These are phyloP conservation scores for Cadophora gregata DNA, from an alignment of 2,329 filamentous ascomycete species.

Conservation along the genomic window DNA sequence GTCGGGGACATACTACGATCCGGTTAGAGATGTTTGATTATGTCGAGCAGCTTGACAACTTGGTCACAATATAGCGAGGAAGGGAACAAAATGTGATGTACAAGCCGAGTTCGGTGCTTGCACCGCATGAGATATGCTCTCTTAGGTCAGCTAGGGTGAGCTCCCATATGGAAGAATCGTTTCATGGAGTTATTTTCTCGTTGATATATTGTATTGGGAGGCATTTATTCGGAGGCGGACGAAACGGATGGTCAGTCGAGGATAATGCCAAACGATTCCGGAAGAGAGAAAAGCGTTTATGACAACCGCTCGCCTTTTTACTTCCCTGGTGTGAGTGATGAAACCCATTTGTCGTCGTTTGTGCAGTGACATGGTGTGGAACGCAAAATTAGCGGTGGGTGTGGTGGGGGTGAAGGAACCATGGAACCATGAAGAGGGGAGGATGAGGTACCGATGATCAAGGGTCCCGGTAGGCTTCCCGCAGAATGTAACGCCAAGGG, in stretches of 20 bases:
- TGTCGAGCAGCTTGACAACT: background rate
- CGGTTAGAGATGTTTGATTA: constrained; percentile 26
- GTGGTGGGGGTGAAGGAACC: background rate
- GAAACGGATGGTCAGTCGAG: background rate
- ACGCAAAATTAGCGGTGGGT: background rate
- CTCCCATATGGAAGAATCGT: background rate
- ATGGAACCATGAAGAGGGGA: background rate
- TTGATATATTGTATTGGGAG: background rate
- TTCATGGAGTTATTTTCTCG: background rate
- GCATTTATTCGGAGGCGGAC: background rate
- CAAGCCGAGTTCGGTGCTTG: background rate
- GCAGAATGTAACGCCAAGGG: background rate
- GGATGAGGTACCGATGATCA: background rate
- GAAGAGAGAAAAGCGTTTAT: background rate
- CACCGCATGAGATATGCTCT: background rate
- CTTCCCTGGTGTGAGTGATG: background rate
- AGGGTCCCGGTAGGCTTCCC: background rate
- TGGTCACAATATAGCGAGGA: too few relatives aligned
- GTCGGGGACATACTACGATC: constrained; percentile 28
- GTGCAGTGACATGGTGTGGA: background rate
- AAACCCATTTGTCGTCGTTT: background rate
- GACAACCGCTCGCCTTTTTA: background rate
- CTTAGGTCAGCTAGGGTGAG: background rate
- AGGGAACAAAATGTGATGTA: background rate
- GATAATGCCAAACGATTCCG: background rate